Evolutionary conservation across 495 filamentous ascomycete species (phyloP).

Genomic region (Penicillium dipodomyicola): DNA sequence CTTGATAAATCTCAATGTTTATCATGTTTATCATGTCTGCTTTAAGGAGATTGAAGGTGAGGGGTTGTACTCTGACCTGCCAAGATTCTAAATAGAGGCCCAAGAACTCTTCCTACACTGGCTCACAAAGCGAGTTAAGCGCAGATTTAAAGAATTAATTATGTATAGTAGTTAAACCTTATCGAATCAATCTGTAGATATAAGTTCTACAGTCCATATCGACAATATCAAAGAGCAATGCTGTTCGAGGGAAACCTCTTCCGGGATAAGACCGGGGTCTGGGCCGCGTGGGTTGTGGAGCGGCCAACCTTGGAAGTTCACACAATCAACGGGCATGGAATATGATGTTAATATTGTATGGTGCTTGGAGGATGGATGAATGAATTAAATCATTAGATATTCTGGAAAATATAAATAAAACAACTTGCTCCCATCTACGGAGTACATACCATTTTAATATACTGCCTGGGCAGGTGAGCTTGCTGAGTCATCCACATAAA

Average conservation of each 20-base stretch:
- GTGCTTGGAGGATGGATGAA: too few relatives aligned
- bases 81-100: neutral
- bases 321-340: neutral
- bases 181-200: neutral
- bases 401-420: neutral
- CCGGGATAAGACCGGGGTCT: constrained; percentile 30
- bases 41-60: neutral
- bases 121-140: neutral
- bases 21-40: neutral
- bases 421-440: neutral
- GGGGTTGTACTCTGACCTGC: constrained; percentile 3
- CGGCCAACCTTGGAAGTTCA: constrained; percentile 1
- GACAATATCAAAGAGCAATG: neutral
- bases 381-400: neutral
- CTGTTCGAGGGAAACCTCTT: constrained; percentile 11
- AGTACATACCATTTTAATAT: neutral
- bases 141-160: neutral
- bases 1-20: neutral
- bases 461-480: too few relatives aligned
- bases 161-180: neutral
- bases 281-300: constrained; percentile 23
- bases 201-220: neutral
- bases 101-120: neutral
- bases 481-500: constrained; percentile 27
- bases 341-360: neutral